Evolutionary conservation across 805 yeast genomes (phyloP), one percentile per base, ranked within the genome.

Genomic region (Saccharomycopsis sp.): DNA sequence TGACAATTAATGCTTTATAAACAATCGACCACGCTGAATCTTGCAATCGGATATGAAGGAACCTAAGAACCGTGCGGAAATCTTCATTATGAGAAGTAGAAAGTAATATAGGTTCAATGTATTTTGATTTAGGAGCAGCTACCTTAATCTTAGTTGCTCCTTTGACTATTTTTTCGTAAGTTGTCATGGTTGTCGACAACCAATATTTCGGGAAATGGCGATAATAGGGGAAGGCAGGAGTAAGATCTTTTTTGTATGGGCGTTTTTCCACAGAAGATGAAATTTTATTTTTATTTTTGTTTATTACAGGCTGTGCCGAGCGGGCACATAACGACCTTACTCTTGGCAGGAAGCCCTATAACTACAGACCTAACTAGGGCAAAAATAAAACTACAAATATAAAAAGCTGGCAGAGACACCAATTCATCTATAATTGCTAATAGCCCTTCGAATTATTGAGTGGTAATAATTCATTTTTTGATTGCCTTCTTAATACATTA

Each of bases 81-180:
- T 85, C 72, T 4, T 52, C 56, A 16, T 55, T 58, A 40, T 56
- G 54, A 9, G 64, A 52, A 0, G 74, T 64, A 5, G 72, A 69
- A 37, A 67, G 72, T 26, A 93, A 70, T 42, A 93, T 86, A 1
- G 97, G 97, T 65, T 90, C 97, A 43, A 93, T 79, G 60, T 93
- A 93, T 62, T 93, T 93, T 31, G 94, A 83, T 64, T 93, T 93
- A 4, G 98, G 98, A n/a, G 97, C 96, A 8, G 97, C 97, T 66
- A 86, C 75, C 77, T 80, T 80, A 27, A 79, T 71, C 61, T 80
- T 80, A 13, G 87, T 80, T 42, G 86, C 87, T 38, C 86, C 81
- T 71, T 71, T 44, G 14, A 50, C 53, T 17, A 50, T 40, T 32
- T 50, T 50, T 11, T 50, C 53, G 20, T 40, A 47, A n/a, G 48